These are phyloP conservation scores for Cryptococcus neoformans DNA, from an alignment of 1,284 basidiomycete genomes.

Conservation along the genomic window DNA sequence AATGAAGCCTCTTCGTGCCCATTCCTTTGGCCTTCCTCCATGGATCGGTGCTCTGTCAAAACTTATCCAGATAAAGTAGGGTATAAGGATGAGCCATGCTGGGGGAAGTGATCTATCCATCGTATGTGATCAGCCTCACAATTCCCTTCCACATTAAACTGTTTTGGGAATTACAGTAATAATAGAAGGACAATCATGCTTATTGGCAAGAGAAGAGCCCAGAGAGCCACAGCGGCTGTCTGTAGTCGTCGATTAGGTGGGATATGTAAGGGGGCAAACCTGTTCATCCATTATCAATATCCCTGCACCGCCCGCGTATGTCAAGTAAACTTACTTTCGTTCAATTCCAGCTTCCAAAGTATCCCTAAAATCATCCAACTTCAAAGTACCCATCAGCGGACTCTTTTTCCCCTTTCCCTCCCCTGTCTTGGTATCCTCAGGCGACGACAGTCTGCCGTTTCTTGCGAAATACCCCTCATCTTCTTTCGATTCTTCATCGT, in stretches of 20 bases:
- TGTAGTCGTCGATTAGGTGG: slow-evolving; percentile 64
- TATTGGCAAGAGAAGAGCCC: slow-evolving; percentile 76
- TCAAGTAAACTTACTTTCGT: slow-evolving; percentile 26
- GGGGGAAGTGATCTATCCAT: slow-evolving; percentile 73
- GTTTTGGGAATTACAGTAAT: slow-evolving; percentile 62
- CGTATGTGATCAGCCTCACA: background rate
- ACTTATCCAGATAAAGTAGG: slow-evolving; percentile 79
- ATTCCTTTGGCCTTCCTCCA: slow-evolving; percentile 73
- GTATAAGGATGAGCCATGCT: slow-evolving; percentile 77
- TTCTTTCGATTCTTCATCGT: background rate
- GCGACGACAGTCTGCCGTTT: slow-evolving; percentile 5
- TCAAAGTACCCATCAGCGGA: slow-evolving; percentile 23
- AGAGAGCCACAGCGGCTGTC: slow-evolving; percentile 79
- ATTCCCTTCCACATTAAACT: background rate
- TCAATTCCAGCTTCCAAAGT: slow-evolving; percentile 31
- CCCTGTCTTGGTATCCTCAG: background rate
- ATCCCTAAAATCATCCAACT: slow-evolving; percentile 33
- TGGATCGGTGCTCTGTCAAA: slow-evolving; percentile 75
- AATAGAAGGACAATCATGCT: slow-evolving; percentile 68
- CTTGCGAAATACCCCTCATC: slow-evolving; percentile 7
- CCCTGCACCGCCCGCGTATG: background rate
- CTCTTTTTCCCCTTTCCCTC: slow-evolving; percentile 15
- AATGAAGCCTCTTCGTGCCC: slow-evolving; percentile 66
- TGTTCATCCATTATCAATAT: slow-evolving; percentile 10
- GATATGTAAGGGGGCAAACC: slow-evolving; percentile 49